A percentile compares a stretch with the other conserved stretches of the same genome.
phyloP scores from a whole-genome alignment of 2,329 filamentous ascomycete species.

The Coniochaeta hoffmannii region DNA sequence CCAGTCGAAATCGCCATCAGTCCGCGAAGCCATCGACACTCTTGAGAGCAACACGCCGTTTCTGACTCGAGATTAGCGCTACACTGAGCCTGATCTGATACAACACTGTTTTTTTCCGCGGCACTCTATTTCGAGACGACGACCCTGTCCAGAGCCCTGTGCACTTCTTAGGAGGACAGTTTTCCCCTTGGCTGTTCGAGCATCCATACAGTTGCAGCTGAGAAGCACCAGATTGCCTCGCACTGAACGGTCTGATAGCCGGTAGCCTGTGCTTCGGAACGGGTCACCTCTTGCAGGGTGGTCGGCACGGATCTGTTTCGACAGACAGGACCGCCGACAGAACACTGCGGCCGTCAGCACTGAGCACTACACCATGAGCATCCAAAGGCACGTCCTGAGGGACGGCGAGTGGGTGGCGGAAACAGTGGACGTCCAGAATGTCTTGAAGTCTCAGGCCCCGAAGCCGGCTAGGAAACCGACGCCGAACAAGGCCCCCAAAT shows the following conservation, averaged over 20 bases:
- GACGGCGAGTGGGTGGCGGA: conserved; percentile 51
- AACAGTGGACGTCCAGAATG: conserved; percentile 36
- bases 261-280: background rate
- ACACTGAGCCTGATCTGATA: background rate
- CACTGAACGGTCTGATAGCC: too few relatives aligned
- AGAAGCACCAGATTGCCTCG: too few relatives aligned
- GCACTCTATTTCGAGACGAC: background rate
- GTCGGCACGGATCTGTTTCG: background rate
- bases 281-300: background rate
- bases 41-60: background rate
- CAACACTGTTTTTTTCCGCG: too few relatives aligned
- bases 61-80: background rate
- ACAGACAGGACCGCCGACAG: background rate
- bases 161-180: background rate
- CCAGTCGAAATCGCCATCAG: background rate
- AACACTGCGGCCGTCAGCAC: background rate
- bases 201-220: background rate
- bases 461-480: conserved; percentile 22
- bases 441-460: conserved; percentile 28
- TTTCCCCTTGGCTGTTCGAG: background rate
- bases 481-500: conserved; percentile 36
- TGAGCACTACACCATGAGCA: background rate
- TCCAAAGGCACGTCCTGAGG: conserved; percentile 47
- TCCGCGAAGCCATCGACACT: background rate
- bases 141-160: background rate